Evolutionary conservation across 495 filamentous ascomycete species (phyloP).

Genomic region (Penicillium turbatum): DNA sequence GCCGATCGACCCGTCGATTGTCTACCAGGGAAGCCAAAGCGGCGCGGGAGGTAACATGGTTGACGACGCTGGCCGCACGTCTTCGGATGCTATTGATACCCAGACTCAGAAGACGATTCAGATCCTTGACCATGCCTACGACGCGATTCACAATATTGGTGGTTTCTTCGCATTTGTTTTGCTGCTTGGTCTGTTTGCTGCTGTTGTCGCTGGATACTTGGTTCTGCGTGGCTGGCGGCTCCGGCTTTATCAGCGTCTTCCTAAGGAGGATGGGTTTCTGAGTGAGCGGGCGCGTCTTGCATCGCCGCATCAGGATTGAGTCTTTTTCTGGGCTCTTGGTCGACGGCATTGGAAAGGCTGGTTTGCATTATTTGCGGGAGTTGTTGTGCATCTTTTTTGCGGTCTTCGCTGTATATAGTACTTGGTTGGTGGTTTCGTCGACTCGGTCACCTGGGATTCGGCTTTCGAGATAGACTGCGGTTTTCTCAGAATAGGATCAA

Average conservation of each 20-base stretch:
- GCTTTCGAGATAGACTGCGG: no score
- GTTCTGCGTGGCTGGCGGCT: conserved; percentile 29
- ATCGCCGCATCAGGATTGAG: conserved; percentile 13
- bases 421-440: no score
- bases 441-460: no score
- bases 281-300: conserved; percentile 17
- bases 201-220: conserved; percentile 20
- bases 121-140: conserved; percentile 16
- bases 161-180: conserved; percentile 22
- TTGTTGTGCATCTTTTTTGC: conserved; percentile 1
- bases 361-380: conserved; percentile 5
- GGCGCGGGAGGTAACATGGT: neutral
- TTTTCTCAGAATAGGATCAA: no score
- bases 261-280: conserved; percentile 8
- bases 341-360: neutral
- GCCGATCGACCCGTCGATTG: conserved; percentile 17
- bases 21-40: conserved; percentile 2
- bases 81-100: conserved; percentile 13
- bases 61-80: neutral
- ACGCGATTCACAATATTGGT: conserved; percentile 20
- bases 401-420: conserved; percentile 1
- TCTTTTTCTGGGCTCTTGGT: neutral
- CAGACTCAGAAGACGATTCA: conserved; percentile 20
- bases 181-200: conserved; percentile 19
- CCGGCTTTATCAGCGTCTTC: conserved; percentile 23